Evolutionary conservation across 1,139 yeast species (phyloP).

Genomic region (Candida gigantensis): DNA sequence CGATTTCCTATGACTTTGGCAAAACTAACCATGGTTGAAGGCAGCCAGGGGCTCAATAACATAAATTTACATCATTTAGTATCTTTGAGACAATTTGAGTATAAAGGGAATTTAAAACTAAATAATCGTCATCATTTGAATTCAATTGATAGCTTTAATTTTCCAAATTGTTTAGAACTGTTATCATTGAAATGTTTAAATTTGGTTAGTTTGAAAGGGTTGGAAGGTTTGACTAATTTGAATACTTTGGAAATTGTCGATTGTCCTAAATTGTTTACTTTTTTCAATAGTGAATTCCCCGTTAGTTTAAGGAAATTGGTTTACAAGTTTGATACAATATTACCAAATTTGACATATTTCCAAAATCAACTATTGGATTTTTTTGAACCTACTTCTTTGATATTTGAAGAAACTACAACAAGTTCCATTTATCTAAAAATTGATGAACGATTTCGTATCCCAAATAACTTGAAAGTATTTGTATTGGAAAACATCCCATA

Average conservation of each 20-base stretch:
- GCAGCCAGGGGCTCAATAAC: not conserved
- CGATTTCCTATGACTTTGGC: slow-evolving; percentile 4
- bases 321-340: slow-evolving; percentile 4
- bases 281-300: slow-evolving; percentile 11
- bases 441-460: slow-evolving; percentile 8
- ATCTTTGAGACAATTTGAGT: slow-evolving; percentile 6
- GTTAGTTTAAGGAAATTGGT: slow-evolving; percentile 4
- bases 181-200: slow-evolving; percentile 9
- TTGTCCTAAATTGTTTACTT: slow-evolving; percentile 11
- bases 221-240: slow-evolving; percentile 5
- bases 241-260: slow-evolving; percentile 9
- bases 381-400: not conserved
- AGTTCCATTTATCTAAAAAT: slow-evolving; percentile 4
- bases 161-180: slow-evolving; percentile 6
- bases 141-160: slow-evolving; percentile 4
- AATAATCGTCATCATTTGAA: slow-evolving; percentile 5
- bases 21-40: slow-evolving; percentile 7
- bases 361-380: slow-evolving; percentile 2
- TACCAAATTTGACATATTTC: slow-evolving; percentile 4
- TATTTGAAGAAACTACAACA: not conserved
- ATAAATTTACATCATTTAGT: slow-evolving; percentile 7
- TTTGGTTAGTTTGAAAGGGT: slow-evolving; percentile 8
- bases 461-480: slow-evolving; percentile 7
- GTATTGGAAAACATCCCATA: slow-evolving; percentile 10
- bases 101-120: slow-evolving; percentile 10